Base-by-base conservation (phyloP, 2,329 filamentous ascomycete genomes). In the Pseudogymnoascus sp. region DNA sequence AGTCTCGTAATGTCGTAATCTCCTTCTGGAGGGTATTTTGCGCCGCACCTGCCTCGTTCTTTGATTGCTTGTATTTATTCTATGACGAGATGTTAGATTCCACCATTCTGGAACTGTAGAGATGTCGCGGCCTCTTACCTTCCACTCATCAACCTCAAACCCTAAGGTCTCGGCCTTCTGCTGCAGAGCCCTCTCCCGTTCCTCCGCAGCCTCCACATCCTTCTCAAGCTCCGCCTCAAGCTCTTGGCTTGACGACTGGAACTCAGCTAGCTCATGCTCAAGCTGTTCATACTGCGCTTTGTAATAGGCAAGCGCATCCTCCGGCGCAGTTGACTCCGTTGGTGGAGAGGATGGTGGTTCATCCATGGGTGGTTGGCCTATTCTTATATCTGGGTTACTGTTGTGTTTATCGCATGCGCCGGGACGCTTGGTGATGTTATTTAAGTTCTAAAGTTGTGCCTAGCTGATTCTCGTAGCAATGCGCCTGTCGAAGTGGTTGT, bases 121-220 rank as follows among this genome's bases (percentile, higher is more conserved):
- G 64, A 2, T 14, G 11, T 56, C 29, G 10, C 50, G 6, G 6
- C 4, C 10, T 14, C 8, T 76, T 79, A 93, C 92, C 87, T 97
- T 97, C 95, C 95, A 99, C 77, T 99, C 95, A 64, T 97, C 92
- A 0, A 95, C 93, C 75, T 97, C 93, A 72, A 91, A 99, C 60
- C 83, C 86, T 67, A 96, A 76, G 38, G 82, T 83, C 75, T 97
- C 93, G 0, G 91, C 89, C 79, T 93, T 96, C 75, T 96, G 89
- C 74, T 93, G 88, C 70, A 97, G 77, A 67, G 86, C 81, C 67
- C 92, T 85, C 78, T 97, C 93, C 70, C 92, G 86, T 79, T 96
- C 96, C 80, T 99, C 95, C 50, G 93, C 93, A 50, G 91, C 89
- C 71, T 97, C 93, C 64, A 99, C 88, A 74, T 99, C 95, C 79